A percentile compares a stretch with the other conserved stretches of the same genome.
Conservation (phyloP, 495 filamentous ascomycete genomes). For the Aspergillus mulundensis region DNA sequence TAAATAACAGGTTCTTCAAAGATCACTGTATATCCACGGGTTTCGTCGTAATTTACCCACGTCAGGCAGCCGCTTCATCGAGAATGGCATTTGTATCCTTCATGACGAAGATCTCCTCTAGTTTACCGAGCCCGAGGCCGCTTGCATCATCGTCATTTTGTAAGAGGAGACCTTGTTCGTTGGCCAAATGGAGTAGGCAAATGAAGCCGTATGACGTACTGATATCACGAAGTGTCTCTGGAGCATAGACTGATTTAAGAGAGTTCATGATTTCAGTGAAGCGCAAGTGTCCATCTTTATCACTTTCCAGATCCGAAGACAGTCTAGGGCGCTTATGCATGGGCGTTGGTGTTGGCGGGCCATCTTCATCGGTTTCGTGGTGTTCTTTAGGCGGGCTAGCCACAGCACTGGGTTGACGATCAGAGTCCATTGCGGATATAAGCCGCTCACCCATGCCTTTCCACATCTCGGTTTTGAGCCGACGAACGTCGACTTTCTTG, state of each 20-base stretch:
- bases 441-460: constrained; percentile 65
- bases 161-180: constrained; percentile 85
- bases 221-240: constrained; percentile 83
- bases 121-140: constrained; percentile 21
- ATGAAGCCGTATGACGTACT: constrained; percentile 98
- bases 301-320: constrained; percentile 8
- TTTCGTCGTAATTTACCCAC: neutral
- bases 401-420: constrained; percentile 24
- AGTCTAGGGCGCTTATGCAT: constrained; percentile 19
- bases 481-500: constrained; percentile 97
- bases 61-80: constrained; percentile 36
- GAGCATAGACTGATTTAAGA: constrained; percentile 79
- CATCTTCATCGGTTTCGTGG: constrained; percentile 28
- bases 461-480: constrained; percentile 97
- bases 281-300: constrained; percentile 52
- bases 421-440: constrained; percentile 32
- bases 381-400: constrained; percentile 24
- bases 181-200: constrained; percentile 89
- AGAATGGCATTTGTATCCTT: constrained; percentile 38
- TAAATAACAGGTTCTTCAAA: neutral
- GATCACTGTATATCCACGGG: constrained; percentile 22
- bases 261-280: constrained; percentile 91
- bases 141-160: constrained; percentile 43
- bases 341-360: constrained; percentile 34
- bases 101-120: constrained; percentile 45